Evolutionary conservation across 2,329 filamentous ascomycete genomes (phyloP).

Genomic region (Penicillium sp.): DNA sequence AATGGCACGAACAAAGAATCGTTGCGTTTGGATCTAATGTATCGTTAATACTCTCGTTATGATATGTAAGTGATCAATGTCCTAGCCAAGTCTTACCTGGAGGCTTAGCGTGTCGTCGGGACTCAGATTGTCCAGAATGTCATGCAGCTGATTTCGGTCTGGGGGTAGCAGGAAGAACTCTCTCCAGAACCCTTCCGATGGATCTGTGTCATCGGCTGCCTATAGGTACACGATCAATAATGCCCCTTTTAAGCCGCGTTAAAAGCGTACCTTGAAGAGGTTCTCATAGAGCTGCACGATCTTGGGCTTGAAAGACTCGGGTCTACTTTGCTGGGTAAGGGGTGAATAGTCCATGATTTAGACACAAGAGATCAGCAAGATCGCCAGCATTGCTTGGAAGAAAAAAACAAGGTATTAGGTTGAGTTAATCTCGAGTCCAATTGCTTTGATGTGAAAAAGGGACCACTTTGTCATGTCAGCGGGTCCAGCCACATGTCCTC

Average conservation of each 20-base stretch:
- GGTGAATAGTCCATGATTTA: constrained; percentile 80
- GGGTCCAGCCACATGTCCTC: constrained; percentile 32
- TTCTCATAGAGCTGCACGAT: constrained; percentile 86
- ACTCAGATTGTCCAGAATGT: constrained; percentile 68
- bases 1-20: constrained; percentile 76
- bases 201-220: constrained; percentile 67
- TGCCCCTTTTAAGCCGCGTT: not conserved
- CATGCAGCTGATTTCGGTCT: constrained; percentile 68
- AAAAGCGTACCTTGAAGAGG: constrained; percentile 64
- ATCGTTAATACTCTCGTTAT: not conserved
- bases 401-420: constrained; percentile 7
- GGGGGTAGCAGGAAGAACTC: constrained; percentile 92
- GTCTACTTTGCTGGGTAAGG: constrained; percentile 86
- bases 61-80: not conserved
- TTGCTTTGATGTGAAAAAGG: constrained; percentile 11
- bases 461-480: constrained; percentile 29
- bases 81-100: constrained; percentile 54
- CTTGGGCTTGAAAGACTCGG: constrained; percentile 90
- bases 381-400: constrained; percentile 21
- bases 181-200: constrained; percentile 89
- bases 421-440: constrained; percentile 11
- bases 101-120: constrained; percentile 75
- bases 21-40: constrained; percentile 65
- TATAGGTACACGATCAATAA: constrained; percentile 37
- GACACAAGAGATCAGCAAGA: constrained; percentile 21